Percentiles rank a stretch among this genome's conserved stretches.
Evolutionary conservation across 495 filamentous ascomycete species (phyloP).

Genomic region (Patellaria atrata): DNA sequence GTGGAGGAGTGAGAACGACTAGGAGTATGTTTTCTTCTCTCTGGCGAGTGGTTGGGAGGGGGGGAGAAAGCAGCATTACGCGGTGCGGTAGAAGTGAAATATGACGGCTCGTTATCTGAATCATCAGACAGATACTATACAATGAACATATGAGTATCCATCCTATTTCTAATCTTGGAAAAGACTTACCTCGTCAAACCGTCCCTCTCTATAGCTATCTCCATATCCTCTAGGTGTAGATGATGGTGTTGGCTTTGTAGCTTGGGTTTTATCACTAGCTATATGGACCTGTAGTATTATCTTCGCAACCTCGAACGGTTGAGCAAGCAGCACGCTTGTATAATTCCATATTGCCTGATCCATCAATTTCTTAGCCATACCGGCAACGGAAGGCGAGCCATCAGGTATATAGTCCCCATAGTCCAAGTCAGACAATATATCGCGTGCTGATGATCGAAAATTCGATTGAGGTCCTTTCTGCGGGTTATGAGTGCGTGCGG

Average conservation of each 20-base stretch:
- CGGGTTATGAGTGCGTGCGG: conserved; percentile 8
- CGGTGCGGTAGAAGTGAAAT: conserved; percentile 66
- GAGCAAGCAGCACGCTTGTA: conserved; percentile 64
- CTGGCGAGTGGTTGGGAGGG: conserved; percentile 27
- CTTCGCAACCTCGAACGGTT: conserved; percentile 95
- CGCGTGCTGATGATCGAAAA: conserved; percentile 64
- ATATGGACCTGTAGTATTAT: conserved; percentile 70
- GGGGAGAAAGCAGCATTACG: conserved; percentile 35
- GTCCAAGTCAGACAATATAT: conserved; percentile 75
- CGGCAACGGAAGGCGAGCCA: conserved; percentile 54
- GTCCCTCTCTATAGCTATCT: conserved; percentile 28
- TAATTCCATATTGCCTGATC: conserved; percentile 82
- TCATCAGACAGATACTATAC: conserved; percentile 35
- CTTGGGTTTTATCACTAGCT: conserved; percentile 17
- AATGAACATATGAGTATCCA: conserved; percentile 6
- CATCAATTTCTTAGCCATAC: conserved; percentile 53
- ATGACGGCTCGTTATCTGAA: conserved; percentile 53
- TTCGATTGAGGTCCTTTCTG: conserved; percentile 20
- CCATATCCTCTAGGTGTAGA: conserved; percentile 17
- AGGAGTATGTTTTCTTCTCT: conserved; percentile 10
- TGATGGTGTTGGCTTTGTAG: conserved; percentile 13
- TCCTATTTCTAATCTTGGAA: conserved; percentile 2
- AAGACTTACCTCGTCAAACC: conserved; percentile 36
- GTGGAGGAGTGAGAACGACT: conserved; percentile 16
- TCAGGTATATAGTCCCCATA: conserved; percentile 78